Evolutionary conservation across 2,329 filamentous ascomycete genomes (phyloP).

Genomic region (Pseudocercospora fijiensis): DNA sequence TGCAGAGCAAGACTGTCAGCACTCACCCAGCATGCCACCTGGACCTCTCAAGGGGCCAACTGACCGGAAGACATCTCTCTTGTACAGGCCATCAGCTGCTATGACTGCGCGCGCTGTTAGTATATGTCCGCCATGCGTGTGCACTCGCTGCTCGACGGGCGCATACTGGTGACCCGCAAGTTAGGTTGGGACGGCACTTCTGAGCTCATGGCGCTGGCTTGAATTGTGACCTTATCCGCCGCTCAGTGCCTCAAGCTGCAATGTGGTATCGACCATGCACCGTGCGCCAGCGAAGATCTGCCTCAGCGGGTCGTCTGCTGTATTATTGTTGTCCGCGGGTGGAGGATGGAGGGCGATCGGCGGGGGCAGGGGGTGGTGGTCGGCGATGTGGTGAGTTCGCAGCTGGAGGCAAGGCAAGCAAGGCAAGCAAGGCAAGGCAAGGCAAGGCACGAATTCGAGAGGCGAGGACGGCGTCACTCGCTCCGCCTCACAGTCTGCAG

Average conservation of each 20-base stretch:
- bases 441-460: not conserved
- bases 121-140: slow-evolving; percentile 1
- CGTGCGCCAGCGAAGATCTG: slow-evolving; percentile 14
- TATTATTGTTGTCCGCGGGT: not conserved
- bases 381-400: not conserved
- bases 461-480: not conserved
- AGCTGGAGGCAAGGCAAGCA: not conserved
- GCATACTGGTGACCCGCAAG: slow-evolving; percentile 86
- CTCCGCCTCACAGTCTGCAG: not conserved
- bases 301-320: not conserved
- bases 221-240: slow-evolving; percentile 2
- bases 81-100: slow-evolving; percentile 96
- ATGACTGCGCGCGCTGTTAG: slow-evolving; percentile 66
- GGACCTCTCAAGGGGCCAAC: slow-evolving; percentile 42
- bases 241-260: slow-evolving; percentile 13
- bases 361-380: not conserved
- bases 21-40: slow-evolving; percentile 13
- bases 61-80: slow-evolving; percentile 96
- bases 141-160: slow-evolving; percentile 17
- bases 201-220: slow-evolving; percentile 37
- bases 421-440: not conserved
- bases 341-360: not conserved
- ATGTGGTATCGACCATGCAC: slow-evolving; percentile 17
- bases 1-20: slow-evolving; percentile 49
- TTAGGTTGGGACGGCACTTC: slow-evolving; percentile 64